phyloP scores from a whole-genome alignment of 768 basidiomycete genomes.

The Cubamyces lactineus region DNA sequence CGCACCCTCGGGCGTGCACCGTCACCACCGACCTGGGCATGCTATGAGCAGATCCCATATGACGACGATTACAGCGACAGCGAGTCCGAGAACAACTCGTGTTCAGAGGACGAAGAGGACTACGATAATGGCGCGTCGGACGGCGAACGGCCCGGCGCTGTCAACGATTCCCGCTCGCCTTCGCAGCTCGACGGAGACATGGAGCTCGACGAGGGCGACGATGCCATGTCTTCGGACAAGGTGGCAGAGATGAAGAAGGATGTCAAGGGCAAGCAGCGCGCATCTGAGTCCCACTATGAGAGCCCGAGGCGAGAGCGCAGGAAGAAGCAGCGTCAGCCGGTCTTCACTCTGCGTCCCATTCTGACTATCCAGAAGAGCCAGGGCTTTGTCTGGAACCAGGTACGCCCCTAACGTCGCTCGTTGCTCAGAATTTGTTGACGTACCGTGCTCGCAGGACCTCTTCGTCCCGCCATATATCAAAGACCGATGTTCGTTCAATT shows the following conservation, averaged over 20 bases:
- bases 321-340: constrained; percentile 58
- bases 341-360: constrained; percentile 75
- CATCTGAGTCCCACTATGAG: constrained; percentile 67
- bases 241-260: constrained; percentile 54
- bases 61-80: constrained; percentile 58
- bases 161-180: constrained; percentile 37
- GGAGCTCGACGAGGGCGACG: constrained; percentile 51
- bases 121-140: constrained; percentile 42
- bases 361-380: constrained; percentile 86
- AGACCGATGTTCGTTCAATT: constrained; percentile 73
- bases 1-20: constrained; percentile 80
- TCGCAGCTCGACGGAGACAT: constrained; percentile 46
- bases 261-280: constrained; percentile 81
- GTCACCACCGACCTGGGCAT: constrained; percentile 86
- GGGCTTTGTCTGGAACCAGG: constrained; percentile 93
- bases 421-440: background rate
- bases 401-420: constrained; percentile 36
- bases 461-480: constrained; percentile 91
- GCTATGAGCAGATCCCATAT: constrained; percentile 87
- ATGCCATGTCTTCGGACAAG: constrained; percentile 41
- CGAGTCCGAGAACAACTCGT: constrained; percentile 63
- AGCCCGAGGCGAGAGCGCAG: constrained; percentile 49
- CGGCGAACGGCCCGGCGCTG: constrained; percentile 27
- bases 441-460: constrained; percentile 56
- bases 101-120: constrained; percentile 77